Evolutionary conservation across 257 asterid genomes (phyloP), one percentile per base, ranked within the genome.

Genomic region (Anisodus tanguticus): DNA sequence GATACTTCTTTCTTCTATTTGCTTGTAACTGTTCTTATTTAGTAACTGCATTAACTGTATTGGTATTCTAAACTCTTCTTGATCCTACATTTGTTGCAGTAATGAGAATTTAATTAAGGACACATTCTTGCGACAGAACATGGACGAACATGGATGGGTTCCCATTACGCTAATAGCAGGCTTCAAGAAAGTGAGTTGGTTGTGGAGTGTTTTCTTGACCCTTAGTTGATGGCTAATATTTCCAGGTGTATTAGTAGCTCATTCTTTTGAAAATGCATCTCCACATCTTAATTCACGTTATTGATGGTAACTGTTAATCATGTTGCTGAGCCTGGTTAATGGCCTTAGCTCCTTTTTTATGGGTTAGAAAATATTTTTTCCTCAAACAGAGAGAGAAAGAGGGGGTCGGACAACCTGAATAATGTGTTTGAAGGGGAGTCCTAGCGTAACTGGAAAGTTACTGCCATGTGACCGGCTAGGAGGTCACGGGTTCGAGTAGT

Each of bases 71-170:
- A 58, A 49, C 5, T 68, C 58, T 57, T 68, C 55, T 69, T 60
- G 31, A n/a, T 68, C n/a, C 81, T 1, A 47, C 57, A 60, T 82
- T 70, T 9, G 8, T 77, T 88, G 91, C 91, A 95, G 98, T 72
- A 87, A 85, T 82, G 97, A 93, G 57, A 93, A 95, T 79, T 90
- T 95, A 88, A 92, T 93, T 37, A 92, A 88, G 80, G 98, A 95
- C 74, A 86, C 87, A 55, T 93, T 47, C 88, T 89, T 95, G 91
- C 93, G 98, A 83, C 87, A 86, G 69, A 91, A 92, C 68, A 95
- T 95, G 98, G 95, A 95, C 83, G 90, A 64, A 2, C 94, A 92
- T 80, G 98, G 98, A 39, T 95, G 98, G 97, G 93, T 95, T 85
- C 83, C 95, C 37, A 90, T 95, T 84, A 88, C 86, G 63, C 82